These are phyloP conservation scores for Aspergillus felis DNA, from an alignment of 2,329 filamentous ascomycete species.

Conservation along the genomic window DNA sequence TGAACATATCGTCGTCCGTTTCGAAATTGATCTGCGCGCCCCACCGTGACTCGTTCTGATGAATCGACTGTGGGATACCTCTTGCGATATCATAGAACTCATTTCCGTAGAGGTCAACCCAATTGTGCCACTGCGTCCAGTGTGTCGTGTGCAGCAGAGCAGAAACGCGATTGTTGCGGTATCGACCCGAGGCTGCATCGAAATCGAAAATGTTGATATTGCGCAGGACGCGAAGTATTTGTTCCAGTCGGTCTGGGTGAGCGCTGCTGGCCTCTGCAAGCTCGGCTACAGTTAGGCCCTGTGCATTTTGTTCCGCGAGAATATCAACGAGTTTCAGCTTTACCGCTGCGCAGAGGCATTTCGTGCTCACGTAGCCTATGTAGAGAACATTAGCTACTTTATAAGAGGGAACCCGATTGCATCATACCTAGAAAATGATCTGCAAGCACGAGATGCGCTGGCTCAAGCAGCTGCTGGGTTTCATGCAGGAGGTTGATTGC, in stretches of 20 bases:
- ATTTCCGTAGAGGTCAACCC: slow-evolving; percentile 43
- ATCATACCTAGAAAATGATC: slow-evolving; percentile 24
- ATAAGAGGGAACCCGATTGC: not conserved
- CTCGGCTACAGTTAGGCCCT: too few relatives aligned
- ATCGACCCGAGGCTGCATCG: slow-evolving; percentile 7
- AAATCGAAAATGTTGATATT: slow-evolving; percentile 1
- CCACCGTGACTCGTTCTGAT: slow-evolving; percentile 14
- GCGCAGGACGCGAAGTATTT: slow-evolving; percentile 1
- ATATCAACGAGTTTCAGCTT: slow-evolving; percentile 29
- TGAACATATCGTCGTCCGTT: slow-evolving; percentile 41
- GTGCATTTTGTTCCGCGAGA: slow-evolving; percentile 9
- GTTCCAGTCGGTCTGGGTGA: not conserved
- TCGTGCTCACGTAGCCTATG: slow-evolving; percentile 6
- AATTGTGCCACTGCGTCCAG: slow-evolving; percentile 46
- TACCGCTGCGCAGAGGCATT: slow-evolving; percentile 23
- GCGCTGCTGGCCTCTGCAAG: slow-evolving; percentile 17
- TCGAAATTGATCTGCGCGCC: slow-evolving; percentile 41
- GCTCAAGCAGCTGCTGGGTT: slow-evolving; percentile 14
- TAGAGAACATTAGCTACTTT: not conserved
- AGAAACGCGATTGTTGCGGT: slow-evolving; percentile 36
- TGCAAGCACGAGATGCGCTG: slow-evolving; percentile 21
- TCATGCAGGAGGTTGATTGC: not conserved
- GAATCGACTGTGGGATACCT: slow-evolving; percentile 33
- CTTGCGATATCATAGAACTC: slow-evolving; percentile 44
- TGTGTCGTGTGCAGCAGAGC: slow-evolving; percentile 33